phyloP scores from a whole-genome alignment of 1,139 yeast genomes.

The Geotrichum carabidarum region DNA sequence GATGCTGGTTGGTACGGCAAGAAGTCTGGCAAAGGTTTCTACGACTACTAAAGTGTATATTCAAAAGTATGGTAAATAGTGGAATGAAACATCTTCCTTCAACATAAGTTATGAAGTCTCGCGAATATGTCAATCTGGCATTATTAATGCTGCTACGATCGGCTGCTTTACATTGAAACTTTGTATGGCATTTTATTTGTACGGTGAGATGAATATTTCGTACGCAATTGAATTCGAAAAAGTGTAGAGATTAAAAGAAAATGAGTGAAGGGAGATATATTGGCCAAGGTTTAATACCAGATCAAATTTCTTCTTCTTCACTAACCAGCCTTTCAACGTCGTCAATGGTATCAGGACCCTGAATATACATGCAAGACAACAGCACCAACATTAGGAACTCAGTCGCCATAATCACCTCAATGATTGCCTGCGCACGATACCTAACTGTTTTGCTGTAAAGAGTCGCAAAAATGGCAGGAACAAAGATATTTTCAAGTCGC shows the following conservation, averaged over 20 bases:
- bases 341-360: constrained; percentile 2
- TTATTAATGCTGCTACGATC: too few relatives aligned
- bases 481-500: constrained; percentile 28
- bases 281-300: too few relatives aligned
- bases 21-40: constrained; percentile 43
- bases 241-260: too few relatives aligned
- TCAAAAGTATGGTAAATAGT: background rate
- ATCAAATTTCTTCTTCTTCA: background rate
- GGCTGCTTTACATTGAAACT: too few relatives aligned
- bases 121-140: too few relatives aligned
- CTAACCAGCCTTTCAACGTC: constrained; percentile 4
- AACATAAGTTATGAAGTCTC: too few relatives aligned
- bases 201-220: too few relatives aligned
- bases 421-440: constrained; percentile 31
- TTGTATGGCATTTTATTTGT: too few relatives aligned
- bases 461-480: constrained; percentile 32
- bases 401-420: constrained; percentile 25
- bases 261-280: too few relatives aligned
- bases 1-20: constrained; percentile 45
- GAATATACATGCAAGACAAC: constrained; percentile 17
- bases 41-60: constrained; percentile 32
- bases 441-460: constrained; percentile 32
- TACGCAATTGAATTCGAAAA: too few relatives aligned
- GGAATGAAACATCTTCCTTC: background rate
- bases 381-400: constrained; percentile 22